Conservation (phyloP, 257 asterid genomes). For the Catharanthus roseus region DNA sequence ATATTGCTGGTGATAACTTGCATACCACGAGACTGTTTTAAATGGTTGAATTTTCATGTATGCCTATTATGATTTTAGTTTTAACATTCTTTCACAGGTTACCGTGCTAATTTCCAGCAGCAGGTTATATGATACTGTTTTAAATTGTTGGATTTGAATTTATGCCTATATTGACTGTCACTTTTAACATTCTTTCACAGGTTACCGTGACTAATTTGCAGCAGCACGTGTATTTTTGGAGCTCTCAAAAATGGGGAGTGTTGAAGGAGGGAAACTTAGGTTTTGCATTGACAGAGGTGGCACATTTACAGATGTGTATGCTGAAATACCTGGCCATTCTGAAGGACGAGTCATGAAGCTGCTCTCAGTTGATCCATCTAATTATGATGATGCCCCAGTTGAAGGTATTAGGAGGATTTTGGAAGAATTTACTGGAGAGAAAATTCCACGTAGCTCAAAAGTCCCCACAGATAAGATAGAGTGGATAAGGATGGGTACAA, state of each 20-base stretch:
- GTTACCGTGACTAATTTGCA: not conserved
- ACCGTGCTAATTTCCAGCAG: not conserved
- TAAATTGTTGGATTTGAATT: not conserved
- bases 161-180: not conserved
- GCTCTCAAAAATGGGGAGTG: conserved; percentile 45
- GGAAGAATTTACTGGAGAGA: conserved; percentile 74
- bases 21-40: not conserved
- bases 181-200: not conserved
- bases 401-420: conserved; percentile 92
- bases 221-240: not conserved
- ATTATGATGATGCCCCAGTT: conserved; percentile 94
- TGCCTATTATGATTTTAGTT: not conserved
- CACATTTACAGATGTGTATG: conserved; percentile 94
- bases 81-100: not conserved
- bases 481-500: conserved; percentile 99
- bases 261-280: conserved; percentile 52
- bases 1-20: not conserved
- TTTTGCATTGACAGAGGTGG: conserved; percentile 98
- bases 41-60: not conserved
- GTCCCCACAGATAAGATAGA: conserved; percentile 91
- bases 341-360: conserved; percentile 88
- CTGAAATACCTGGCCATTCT: conserved; percentile 81
- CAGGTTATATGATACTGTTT: not conserved
- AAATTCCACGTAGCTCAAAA: conserved; percentile 64
- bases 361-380: conserved; percentile 91